Percentiles rank a stretch among this genome's conserved stretches.
Evolutionary conservation across 164 flowering plant genomes (phyloP).

Genomic region (Vitis labrusca): DNA sequence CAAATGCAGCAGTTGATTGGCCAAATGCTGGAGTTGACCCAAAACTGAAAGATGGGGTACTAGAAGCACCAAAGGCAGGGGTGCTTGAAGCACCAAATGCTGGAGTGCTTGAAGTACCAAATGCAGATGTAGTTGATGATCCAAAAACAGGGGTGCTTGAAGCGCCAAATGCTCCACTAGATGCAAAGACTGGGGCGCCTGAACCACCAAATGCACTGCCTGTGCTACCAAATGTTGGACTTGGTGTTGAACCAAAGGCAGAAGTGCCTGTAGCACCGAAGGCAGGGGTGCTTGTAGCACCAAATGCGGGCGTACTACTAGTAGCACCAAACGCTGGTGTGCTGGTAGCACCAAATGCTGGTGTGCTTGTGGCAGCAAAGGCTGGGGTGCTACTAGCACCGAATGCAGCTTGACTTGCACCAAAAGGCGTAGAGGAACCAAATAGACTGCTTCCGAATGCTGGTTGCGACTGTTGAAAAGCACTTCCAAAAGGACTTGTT

Average conservation of each 20-base stretch:
- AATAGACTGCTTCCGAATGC: slow-evolving; percentile 75
- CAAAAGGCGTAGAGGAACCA: slow-evolving; percentile 74
- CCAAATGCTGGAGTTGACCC: slow-evolving; percentile 71
- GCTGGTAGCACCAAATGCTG: slow-evolving; percentile 62
- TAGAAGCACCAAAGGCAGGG: slow-evolving; percentile 57
- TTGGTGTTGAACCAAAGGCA: slow-evolving; percentile 48
- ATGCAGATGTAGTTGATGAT: slow-evolving; percentile 10
- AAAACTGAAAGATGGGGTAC: slow-evolving; percentile 51
- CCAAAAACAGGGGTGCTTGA: slow-evolving; percentile 32
- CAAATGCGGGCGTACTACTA: slow-evolving; percentile 34
- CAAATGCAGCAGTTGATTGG: slow-evolving; percentile 68
- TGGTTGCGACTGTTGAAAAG: slow-evolving; percentile 82
- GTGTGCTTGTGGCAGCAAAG: slow-evolving; percentile 52
- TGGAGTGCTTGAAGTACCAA: slow-evolving; percentile 38
- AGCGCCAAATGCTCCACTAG: slow-evolving; percentile 60
- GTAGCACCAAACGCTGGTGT: slow-evolving; percentile 67
- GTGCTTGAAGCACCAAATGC: slow-evolving; percentile 28
- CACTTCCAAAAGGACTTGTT: slow-evolving; percentile 84
- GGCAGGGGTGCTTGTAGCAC: slow-evolving; percentile 31
- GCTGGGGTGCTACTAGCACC: slow-evolving; percentile 56
- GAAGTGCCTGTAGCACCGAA: slow-evolving; percentile 60
- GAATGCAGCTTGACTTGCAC: slow-evolving; percentile 70
- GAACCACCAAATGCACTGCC: slow-evolving; percentile 55
- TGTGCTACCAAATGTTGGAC: slow-evolving; percentile 45
- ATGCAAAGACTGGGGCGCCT: slow-evolving; percentile 47